These are phyloP conservation scores for Aspergillus carbonarius DNA, from an alignment of 2,329 filamentous ascomycete species.

Conservation along the genomic window DNA sequence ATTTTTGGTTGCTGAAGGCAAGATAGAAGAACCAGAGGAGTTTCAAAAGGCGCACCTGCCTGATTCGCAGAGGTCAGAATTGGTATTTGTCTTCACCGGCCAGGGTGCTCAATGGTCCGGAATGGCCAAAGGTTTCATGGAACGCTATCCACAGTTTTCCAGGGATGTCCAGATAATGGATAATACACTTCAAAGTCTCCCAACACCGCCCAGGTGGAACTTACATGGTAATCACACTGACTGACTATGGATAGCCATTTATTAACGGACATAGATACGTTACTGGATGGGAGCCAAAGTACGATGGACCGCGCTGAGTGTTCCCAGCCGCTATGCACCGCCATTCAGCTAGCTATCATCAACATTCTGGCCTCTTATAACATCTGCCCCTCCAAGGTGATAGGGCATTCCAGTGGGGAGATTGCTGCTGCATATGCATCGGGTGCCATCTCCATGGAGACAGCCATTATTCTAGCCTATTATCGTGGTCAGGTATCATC, in stretches of 20 bases:
- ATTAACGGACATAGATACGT: not conserved
- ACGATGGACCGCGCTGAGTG: slow-evolving; percentile 26
- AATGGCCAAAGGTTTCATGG: slow-evolving; percentile 24
- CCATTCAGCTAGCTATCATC: slow-evolving; percentile 35
- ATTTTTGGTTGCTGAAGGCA: slow-evolving; percentile 1
- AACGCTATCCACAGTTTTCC: slow-evolving; percentile 17
- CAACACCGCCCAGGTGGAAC: not conserved
- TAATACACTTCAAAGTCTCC: not conserved
- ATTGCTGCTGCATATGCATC: slow-evolving; percentile 38
- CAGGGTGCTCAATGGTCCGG: slow-evolving; percentile 33
- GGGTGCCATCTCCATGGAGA: slow-evolving; percentile 17
- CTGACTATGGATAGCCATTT: not conserved
- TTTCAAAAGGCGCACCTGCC: not conserved
- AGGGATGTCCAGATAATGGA: slow-evolving; percentile 7
- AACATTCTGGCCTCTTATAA: slow-evolving; percentile 28
- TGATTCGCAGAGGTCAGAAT: not conserved
- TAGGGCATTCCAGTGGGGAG: slow-evolving; percentile 39
- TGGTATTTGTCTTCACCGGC: slow-evolving; percentile 31
- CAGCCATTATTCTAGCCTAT: slow-evolving; percentile 23
- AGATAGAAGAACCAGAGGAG: not conserved
- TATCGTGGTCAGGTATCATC: slow-evolving; percentile 18
- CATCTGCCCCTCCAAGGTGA: slow-evolving; percentile 22
- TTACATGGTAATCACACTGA: not conserved
- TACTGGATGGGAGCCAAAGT: not conserved
- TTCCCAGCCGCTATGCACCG: slow-evolving; percentile 34